Percentiles rank a stretch among this genome's conserved stretches.
phyloP scores from a whole-genome alignment of 306 rosid genomes.

The Cercis canadensis region DNA sequence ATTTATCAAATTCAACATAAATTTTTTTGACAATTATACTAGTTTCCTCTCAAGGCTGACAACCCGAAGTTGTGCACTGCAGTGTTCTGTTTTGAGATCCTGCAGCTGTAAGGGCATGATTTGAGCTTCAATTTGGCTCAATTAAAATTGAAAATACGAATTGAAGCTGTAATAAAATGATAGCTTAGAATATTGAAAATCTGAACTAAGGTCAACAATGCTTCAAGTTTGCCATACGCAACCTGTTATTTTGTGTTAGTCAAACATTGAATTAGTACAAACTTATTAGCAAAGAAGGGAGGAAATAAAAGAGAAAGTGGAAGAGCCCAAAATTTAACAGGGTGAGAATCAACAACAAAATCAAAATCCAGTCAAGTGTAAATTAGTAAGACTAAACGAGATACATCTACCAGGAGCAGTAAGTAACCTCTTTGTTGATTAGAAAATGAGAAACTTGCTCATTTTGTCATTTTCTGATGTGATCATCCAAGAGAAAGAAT shows the following conservation, averaged over 20 bases:
- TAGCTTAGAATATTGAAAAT: constrained; percentile 3
- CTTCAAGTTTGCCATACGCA: not conserved
- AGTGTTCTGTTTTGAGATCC: too few species aligned
- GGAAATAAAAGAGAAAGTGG: not conserved
- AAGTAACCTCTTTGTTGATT: too few species aligned
- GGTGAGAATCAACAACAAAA: not conserved
- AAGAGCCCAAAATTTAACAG: not conserved
- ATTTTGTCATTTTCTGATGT: constrained; percentile 1
- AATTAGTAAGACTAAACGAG: constrained; percentile 2
- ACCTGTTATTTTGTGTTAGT: not conserved
- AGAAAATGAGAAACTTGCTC: too few species aligned
- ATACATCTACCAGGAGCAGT: not conserved
- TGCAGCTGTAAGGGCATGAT: too few species aligned
- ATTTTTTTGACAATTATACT: too few species aligned
- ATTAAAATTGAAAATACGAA: not conserved
- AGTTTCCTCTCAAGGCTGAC: not conserved
- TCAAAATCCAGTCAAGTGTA: not conserved
- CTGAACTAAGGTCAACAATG: not conserved
- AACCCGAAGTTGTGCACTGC: too few species aligned
- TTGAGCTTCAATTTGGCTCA: constrained; percentile 19
- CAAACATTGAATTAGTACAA: not conserved
- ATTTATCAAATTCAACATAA: too few species aligned
- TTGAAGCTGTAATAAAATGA: not conserved
- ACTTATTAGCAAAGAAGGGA: not conserved
- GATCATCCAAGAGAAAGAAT: not conserved